Evolutionary conservation across 148 eudicot species (phyloP), one percentile per base, ranked within the genome.

Genomic region (Rhododendron williamsianum): DNA sequence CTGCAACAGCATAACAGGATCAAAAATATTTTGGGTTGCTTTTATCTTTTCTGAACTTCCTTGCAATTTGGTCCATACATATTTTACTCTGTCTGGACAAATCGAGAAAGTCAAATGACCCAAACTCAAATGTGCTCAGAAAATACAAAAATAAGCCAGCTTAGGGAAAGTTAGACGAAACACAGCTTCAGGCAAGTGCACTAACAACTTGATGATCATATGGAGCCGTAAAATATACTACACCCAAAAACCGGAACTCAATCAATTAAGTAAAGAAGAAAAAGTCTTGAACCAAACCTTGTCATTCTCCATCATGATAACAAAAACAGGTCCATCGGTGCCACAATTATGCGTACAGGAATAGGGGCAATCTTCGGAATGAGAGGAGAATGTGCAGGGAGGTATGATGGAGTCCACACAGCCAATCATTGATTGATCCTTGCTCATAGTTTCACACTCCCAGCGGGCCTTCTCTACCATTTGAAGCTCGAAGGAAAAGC

Each of bases 391-490:
- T 76, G 84, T 93, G 90, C 98, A 97, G 2, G 92, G 95, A 49
- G 95, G 98, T 86, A 86, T 91, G 76, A 89, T 86, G 46, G 92
- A 89, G 84, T 93, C 95, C 77, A 73, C 84, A 88, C 60, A 86
- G 46, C 87, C 81, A 71, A 89, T 84, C 12, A 94, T 89, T 60
- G 92, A 82, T 13, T 51, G 84, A 63, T 92, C 91, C 82, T 87
- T 94, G 90, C 87, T 93, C 97, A 94, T 93, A 85, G 96, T 91
- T 87, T 94, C 98, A 83, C 97, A 96, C 80, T 95, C 96, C 98
- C 98, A 94, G 60, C 98, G 91, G 15, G 98, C 99, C 99, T 98
- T 95, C 89, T 97, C 95, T 78, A 95, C 98, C 99, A 92, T 95
- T 88, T 97, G 98, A 88, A 94, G 93, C 77, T 95, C 95, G 78